phyloP scores from a whole-genome alignment of 768 basidiomycete genomes.

The Tephrocybe sp. region DNA sequence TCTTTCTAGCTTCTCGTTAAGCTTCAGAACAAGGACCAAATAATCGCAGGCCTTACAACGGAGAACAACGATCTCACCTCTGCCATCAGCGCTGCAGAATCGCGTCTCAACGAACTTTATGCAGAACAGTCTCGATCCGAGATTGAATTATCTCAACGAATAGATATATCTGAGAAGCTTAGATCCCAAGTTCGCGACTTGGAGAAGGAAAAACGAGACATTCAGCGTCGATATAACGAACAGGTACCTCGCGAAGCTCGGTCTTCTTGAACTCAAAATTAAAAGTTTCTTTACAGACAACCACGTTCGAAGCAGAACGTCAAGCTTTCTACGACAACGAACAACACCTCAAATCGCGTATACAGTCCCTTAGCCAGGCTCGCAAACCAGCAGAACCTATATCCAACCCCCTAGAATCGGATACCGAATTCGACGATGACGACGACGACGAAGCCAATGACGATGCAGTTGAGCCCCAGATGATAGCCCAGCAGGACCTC shows the following conservation, averaged over 20 bases:
- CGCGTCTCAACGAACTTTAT: slow-evolving; percentile 77
- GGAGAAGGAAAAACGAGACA: slow-evolving; percentile 86
- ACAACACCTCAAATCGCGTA: slow-evolving; percentile 89
- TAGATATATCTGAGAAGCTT: slow-evolving; percentile 83
- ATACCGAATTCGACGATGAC: slow-evolving; percentile 41
- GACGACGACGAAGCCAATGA: slow-evolving; percentile 32
- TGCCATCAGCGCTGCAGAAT: slow-evolving; percentile 66
- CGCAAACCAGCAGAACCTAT: slow-evolving; percentile 53
- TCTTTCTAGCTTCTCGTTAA: slow-evolving; percentile 65
- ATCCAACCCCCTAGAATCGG: slow-evolving; percentile 35
- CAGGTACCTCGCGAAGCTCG: slow-evolving; percentile 55
- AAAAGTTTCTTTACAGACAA: slow-evolving; percentile 49
- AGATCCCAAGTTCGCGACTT: slow-evolving; percentile 79
- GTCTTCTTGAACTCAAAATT: slow-evolving; percentile 1
- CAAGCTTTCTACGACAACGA: slow-evolving; percentile 93
- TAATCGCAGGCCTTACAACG: slow-evolving; percentile 54
- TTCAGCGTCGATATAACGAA: slow-evolving; percentile 83
- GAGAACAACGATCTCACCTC: slow-evolving; percentile 70
- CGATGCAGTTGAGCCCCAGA: slow-evolving; percentile 17
- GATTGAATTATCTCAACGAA: slow-evolving; percentile 75
- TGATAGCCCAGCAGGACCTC: slow-evolving; percentile 42
- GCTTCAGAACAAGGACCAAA: slow-evolving; percentile 77
- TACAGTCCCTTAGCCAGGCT: slow-evolving; percentile 73
- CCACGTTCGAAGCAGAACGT: slow-evolving; percentile 88
- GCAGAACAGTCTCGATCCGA: slow-evolving; percentile 82